These are phyloP conservation scores for Solanum medicagineum DNA, from an alignment of 257 asterid species.

Conservation along the genomic window DNA sequence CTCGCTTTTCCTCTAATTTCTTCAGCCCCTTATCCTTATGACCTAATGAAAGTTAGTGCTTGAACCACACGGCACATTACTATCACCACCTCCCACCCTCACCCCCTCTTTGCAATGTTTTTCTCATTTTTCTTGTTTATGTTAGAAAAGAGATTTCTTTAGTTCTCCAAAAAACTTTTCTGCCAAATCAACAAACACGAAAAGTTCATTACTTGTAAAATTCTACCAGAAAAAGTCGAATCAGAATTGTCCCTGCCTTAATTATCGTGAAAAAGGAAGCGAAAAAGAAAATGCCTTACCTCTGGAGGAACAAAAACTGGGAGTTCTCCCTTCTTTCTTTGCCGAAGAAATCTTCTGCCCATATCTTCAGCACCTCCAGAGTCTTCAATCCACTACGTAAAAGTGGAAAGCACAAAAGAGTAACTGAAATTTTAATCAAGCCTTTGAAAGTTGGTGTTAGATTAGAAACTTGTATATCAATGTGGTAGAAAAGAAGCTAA, in stretches of 20 bases:
- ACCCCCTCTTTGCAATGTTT: neutral
- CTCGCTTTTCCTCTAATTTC: neutral
- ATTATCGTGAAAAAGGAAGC: neutral
- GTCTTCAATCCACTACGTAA: conserved; percentile 64
- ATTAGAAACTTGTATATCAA: neutral
- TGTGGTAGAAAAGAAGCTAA: neutral
- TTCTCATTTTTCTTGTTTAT: neutral
- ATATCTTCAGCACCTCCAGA: conserved; percentile 69
- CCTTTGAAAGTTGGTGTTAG: neutral
- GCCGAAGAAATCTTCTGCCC: conserved; percentile 56
- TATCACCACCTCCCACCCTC: neutral
- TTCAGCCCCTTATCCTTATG: neutral
- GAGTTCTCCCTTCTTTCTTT: conserved; percentile 58
- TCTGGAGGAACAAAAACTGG: conserved; percentile 73
- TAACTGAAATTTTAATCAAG: neutral
- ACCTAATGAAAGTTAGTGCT: neutral
- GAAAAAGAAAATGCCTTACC: conserved; percentile 24
- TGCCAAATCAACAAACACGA: neutral
- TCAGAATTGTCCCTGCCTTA: neutral
- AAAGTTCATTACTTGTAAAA: neutral
- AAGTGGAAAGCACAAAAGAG: neutral
- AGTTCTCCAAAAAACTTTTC: neutral
- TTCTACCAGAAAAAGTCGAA: neutral
- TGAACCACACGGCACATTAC: neutral
- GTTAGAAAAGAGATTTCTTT: neutral